These are phyloP conservation scores for Thelonectria blattea DNA, from an alignment of 2,329 filamentous ascomycete genomes.

Conservation along the genomic window DNA sequence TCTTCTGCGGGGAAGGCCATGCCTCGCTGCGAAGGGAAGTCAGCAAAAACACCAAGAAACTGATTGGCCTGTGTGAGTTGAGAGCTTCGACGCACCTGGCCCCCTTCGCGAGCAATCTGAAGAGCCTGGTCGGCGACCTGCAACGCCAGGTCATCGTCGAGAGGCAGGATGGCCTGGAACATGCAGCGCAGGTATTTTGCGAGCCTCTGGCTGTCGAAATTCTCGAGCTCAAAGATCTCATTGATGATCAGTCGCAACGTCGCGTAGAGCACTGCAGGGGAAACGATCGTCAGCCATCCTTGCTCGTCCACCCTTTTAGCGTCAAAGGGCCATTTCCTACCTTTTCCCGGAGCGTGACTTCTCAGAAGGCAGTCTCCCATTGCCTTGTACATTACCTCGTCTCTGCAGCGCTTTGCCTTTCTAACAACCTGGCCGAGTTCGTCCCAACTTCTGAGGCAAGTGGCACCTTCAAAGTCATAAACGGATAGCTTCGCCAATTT, in stretches of 20 bases:
- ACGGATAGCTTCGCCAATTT: slow-evolving; percentile 73
- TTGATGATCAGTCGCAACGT: slow-evolving; percentile 73
- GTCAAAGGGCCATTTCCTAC: slow-evolving; percentile 44
- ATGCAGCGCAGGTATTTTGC: slow-evolving; percentile 81
- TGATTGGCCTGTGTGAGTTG: slow-evolving; percentile 17
- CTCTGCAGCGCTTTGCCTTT: slow-evolving; percentile 52
- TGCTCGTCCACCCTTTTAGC: not conserved
- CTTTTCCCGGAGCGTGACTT: slow-evolving; percentile 56
- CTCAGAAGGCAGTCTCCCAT: slow-evolving; percentile 71
- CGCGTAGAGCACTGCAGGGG: slow-evolving; percentile 52
- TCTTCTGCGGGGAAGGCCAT: slow-evolving; percentile 68
- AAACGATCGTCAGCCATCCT: slow-evolving; percentile 5
- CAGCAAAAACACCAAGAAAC: not conserved
- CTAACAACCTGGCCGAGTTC: slow-evolving; percentile 66
- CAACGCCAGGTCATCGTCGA: slow-evolving; percentile 61
- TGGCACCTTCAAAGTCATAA: slow-evolving; percentile 80
- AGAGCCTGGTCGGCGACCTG: slow-evolving; percentile 69
- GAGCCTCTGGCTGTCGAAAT: slow-evolving; percentile 64
- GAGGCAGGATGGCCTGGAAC: slow-evolving; percentile 69
- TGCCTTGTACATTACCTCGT: slow-evolving; percentile 59
- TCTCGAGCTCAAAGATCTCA: slow-evolving; percentile 63
- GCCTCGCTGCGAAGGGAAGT: slow-evolving; percentile 38
- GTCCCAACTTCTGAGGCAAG: slow-evolving; percentile 71
- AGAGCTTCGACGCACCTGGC: slow-evolving; percentile 45
- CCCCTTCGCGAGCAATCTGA: slow-evolving; percentile 56